A percentile compares a stretch with the other conserved stretches of the same genome.
These are phyloP conservation scores for Pichia cephalocereana DNA, from an alignment of 805 yeast genomes.

Conservation along the genomic window DNA sequence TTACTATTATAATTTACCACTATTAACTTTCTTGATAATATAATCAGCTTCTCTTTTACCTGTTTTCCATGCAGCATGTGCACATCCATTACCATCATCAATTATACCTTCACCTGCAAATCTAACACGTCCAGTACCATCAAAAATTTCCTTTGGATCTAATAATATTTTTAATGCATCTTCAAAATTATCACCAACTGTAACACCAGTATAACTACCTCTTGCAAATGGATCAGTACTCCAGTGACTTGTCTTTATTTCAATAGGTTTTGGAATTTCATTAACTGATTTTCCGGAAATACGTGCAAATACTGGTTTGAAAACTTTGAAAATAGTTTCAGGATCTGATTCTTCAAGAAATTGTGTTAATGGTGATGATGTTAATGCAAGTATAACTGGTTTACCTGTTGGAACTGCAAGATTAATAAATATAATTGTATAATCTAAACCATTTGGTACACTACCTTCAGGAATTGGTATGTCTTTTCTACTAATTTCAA, in stretches of 20 bases:
- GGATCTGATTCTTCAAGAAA: constrained; percentile 31
- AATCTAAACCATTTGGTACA: constrained; percentile 19
- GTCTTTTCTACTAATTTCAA: constrained; percentile 6
- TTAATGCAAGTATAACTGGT: constrained; percentile 36
- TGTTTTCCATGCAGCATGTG: constrained; percentile 47
- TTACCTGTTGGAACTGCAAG: constrained; percentile 21
- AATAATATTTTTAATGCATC: constrained; percentile 28
- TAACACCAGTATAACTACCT: constrained; percentile 34
- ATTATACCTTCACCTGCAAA: constrained; percentile 53
- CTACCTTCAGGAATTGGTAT: constrained; percentile 1
- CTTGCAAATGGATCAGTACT: constrained; percentile 41
- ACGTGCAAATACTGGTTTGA: constrained; percentile 32
- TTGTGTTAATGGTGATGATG: constrained; percentile 42
- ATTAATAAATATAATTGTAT: constrained; percentile 25
- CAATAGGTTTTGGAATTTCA: constrained; percentile 18
- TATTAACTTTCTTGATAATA: constrained; percentile 16
- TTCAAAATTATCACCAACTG: constrained; percentile 21
- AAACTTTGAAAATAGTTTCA: constrained; percentile 35
- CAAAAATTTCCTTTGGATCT: constrained; percentile 33
- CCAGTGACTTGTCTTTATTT: constrained; percentile 34
- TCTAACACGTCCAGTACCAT: constrained; percentile 31
- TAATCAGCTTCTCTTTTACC: constrained; percentile 39
- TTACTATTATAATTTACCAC: constrained; percentile 14
- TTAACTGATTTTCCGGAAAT: constrained; percentile 15
- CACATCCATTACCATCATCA: constrained; percentile 47